A percentile compares a stretch with the other conserved stretches of the same genome.
Evolutionary conservation across 2,329 filamentous ascomycete genomes (phyloP).

Genomic region (Aspergillus ibericus): DNA sequence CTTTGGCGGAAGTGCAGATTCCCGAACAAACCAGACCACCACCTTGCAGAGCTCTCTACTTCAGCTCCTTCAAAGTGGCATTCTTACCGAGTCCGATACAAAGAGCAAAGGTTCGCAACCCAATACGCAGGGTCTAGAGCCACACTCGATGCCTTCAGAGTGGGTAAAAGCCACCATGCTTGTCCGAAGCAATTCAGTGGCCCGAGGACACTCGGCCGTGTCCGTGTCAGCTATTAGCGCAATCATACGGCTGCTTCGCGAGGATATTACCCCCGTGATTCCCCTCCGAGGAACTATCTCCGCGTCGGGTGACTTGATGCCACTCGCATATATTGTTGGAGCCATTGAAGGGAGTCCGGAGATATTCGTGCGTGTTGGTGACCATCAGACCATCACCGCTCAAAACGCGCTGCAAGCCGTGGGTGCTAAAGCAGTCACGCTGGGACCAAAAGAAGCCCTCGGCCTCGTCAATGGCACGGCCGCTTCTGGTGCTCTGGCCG

Average conservation of each 20-base stretch:
- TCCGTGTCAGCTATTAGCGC: background rate
- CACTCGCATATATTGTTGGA: slow-evolving; percentile 35
- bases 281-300: slow-evolving; percentile 37
- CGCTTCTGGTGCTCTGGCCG: slow-evolving; percentile 44
- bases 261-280: slow-evolving; percentile 28
- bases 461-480: slow-evolving; percentile 55
- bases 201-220: slow-evolving; percentile 5
- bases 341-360: slow-evolving; percentile 36
- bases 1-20: slow-evolving; percentile 65
- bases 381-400: slow-evolving; percentile 35
- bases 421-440: slow-evolving; percentile 29
- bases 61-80: slow-evolving; percentile 54
- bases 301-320: slow-evolving; percentile 39
- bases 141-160: slow-evolving; percentile 46
- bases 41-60: slow-evolving; percentile 57
- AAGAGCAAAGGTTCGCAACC: background rate
- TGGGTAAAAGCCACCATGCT: slow-evolving; percentile 43
- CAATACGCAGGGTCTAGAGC: background rate
- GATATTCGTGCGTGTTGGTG: slow-evolving; percentile 36
- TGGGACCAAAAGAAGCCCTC: slow-evolving; percentile 53
- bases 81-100: slow-evolving; percentile 37
- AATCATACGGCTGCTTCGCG: slow-evolving; percentile 9
- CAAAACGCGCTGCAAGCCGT: slow-evolving; percentile 32
- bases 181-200: slow-evolving; percentile 2
- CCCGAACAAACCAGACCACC: slow-evolving; percentile 51